Conservation (phyloP, 108 stramenopile genomes). For the Nitzschia palea region DNA sequence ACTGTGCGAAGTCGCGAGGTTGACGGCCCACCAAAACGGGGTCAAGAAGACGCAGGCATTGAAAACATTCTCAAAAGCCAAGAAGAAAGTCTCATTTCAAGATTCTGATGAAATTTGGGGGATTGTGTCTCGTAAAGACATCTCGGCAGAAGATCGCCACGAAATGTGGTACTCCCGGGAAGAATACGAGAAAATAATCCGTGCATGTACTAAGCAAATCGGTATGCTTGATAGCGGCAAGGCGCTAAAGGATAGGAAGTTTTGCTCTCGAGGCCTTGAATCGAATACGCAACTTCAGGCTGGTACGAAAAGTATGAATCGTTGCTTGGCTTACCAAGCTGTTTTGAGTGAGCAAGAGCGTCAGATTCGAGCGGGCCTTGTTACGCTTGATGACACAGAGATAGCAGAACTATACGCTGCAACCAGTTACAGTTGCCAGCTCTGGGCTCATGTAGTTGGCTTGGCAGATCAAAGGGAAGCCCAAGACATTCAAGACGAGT, state of each 20-base stretch:
- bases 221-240: neutral
- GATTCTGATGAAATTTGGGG: too few relatives aligned
- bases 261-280: conserved; percentile 1
- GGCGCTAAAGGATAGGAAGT: neutral
- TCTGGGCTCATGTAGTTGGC: conserved; percentile 5
- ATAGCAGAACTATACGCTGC: neutral
- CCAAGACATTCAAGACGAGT: too few relatives aligned
- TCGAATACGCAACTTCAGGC: neutral
- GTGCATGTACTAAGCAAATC: neutral
- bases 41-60: too few relatives aligned
- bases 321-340: neutral
- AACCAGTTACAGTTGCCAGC: neutral
- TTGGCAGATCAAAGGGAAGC: conserved; percentile 7
- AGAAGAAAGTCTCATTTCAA: too few relatives aligned
- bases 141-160: too few relatives aligned
- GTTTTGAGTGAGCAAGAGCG: conserved; percentile 5
- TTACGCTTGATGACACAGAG: neutral
- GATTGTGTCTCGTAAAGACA: too few relatives aligned
- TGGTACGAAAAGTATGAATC: neutral
- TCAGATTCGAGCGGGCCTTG: neutral
- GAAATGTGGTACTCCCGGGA: neutral
- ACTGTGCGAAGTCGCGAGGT: too few relatives aligned
- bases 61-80: too few relatives aligned
- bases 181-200: neutral
- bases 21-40: too few relatives aligned